Base-by-base conservation (phyloP, 192 early-diverging fungal genomes). In the Thamnidium elegans region DNA sequence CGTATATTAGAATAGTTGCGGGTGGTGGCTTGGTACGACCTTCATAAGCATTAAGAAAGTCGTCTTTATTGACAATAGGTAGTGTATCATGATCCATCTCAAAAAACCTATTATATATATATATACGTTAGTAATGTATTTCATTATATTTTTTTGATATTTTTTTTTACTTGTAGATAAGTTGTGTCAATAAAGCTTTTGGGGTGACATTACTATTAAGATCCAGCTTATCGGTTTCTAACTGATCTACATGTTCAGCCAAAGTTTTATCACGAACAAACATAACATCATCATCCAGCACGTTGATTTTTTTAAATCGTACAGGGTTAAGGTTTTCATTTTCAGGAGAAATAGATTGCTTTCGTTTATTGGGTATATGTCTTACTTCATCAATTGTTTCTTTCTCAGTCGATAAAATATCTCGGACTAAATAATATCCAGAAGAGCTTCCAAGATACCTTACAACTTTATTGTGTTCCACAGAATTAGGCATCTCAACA, bases 361-460 rank as follows among this genome's bases (percentile, higher is more conserved):
- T 45, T 45, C 43, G 9, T 36, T 44, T 31, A 20, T 59, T 11
- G 39, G 17, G 58, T 14, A 23, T 43, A 42, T 26, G 3, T 26
- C 6, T 44, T 23, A 7, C 50, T 10, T 52, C 50, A 21, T 10
- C 19, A 5, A 32, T 43, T 0, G 60, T 23, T 7, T 23, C 3
- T 20, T 62, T 47, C 4, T 15, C 21, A 6, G 23, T 61, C 30
- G 59, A 47, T 45, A 68, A 45, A 3, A 69, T 39, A 52, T 69
- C 67, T 23, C 53, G 26, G 19, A 72, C 62, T 32, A 72, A 31
- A 21, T 72, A 72, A 42, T 62, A 62, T 17, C 71, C 71, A 36
- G 71, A 72, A 5, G 71, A 72, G 9, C 71, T 72, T 8, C 71
- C 71, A 7, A 67, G 52, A 19, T 63, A 72, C 4, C 65, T 48